Base-by-base conservation (phyloP, 2,329 filamentous ascomycete genomes). In the Neurospora crassa region DNA sequence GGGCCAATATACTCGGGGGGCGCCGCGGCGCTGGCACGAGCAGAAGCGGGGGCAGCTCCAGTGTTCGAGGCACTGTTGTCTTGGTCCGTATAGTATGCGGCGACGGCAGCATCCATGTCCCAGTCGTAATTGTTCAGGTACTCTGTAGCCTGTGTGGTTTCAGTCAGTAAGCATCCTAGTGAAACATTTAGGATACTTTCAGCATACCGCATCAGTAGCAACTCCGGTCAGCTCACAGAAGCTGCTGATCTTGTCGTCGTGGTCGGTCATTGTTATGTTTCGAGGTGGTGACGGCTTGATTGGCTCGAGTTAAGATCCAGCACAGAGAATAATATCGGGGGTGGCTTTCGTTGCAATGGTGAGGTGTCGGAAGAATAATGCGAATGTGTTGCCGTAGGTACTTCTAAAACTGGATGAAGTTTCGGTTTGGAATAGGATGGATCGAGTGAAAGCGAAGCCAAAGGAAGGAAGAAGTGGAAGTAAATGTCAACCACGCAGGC, bases 91-190 rank as follows among this genome's bases (percentile, higher is more conserved):
- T 88, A 92, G 81, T 86, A 92, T 69, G 88, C 85, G 40, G 87
- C 84, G 70, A 87, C 85, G 18, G 91, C 91, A 11, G 84, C 82
- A 74, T 86, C 84, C 63, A 92, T 81, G 76, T 93, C 86, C 90
- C 91, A 93, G 74, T 86, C 82, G 76, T 86, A 89, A 43, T 86
- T 85, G 29, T 84, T 83, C 8, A 95, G 88, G 75, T 91, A 91
- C 73, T 90, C 85, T 71, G 84, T 84, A 67, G 91, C 91, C 91
- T 94, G 12, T 42, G 29, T 42, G 14, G 70, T 40, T 72, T 74
- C 41, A 73, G 69, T 53, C 43, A 47, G 24, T 29, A 45, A 67
- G 7, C 45, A 53, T 53, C 24, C 24, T 16, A 59, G 1, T 59
- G 5, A 24, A 53, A 6, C 14, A 3, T 47, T 29, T 67, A 24